Evolutionary conservation across 2,329 filamentous ascomycete species (phyloP).

Genomic region (Alternaria sp.): DNA sequence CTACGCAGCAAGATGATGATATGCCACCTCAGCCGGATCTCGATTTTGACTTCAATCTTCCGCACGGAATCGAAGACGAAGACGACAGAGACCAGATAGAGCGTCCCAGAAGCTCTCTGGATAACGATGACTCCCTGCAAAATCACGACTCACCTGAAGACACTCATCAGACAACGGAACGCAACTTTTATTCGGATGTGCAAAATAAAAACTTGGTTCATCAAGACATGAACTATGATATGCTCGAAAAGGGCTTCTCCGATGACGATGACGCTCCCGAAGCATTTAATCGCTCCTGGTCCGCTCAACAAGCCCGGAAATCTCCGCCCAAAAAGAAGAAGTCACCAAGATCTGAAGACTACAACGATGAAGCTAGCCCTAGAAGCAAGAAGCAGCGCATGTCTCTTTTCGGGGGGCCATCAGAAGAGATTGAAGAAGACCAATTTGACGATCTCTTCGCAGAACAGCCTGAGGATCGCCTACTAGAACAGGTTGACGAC

Average conservation of each 20-base stretch:
- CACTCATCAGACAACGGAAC: not conserved
- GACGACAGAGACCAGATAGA: not conserved
- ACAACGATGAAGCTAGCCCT: slow-evolving; percentile 8
- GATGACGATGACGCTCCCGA: slow-evolving; percentile 26
- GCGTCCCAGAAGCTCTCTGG: not conserved
- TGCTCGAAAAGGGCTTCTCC: slow-evolving; percentile 21
- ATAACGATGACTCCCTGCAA: not conserved
- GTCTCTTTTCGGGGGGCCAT: slow-evolving; percentile 29
- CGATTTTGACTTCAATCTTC: slow-evolving; percentile 27
- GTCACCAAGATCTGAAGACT: slow-evolving; percentile 13
- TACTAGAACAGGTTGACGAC: not conserved
- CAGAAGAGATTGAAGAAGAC: not conserved
- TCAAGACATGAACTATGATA: slow-evolving; percentile 5
- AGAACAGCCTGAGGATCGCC: not conserved
- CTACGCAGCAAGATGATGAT: not conserved
- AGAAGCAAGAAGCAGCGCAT: slow-evolving; percentile 24
- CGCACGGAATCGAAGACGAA: slow-evolving; percentile 15
- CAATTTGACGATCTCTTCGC: not conserved
- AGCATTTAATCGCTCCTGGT: slow-evolving; percentile 21
- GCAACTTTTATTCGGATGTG: not conserved
- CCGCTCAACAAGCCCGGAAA: slow-evolving; percentile 6
- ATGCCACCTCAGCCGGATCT: slow-evolving; percentile 5
- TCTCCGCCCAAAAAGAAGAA: slow-evolving; percentile 13
- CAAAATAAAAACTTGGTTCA: not conserved
- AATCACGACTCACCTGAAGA: not conserved